Percentiles rank a stretch among this genome's conserved stretches.
Evolutionary conservation across 768 basidiomycete species (phyloP).

Genomic region (Kwoniella heveanensis): DNA sequence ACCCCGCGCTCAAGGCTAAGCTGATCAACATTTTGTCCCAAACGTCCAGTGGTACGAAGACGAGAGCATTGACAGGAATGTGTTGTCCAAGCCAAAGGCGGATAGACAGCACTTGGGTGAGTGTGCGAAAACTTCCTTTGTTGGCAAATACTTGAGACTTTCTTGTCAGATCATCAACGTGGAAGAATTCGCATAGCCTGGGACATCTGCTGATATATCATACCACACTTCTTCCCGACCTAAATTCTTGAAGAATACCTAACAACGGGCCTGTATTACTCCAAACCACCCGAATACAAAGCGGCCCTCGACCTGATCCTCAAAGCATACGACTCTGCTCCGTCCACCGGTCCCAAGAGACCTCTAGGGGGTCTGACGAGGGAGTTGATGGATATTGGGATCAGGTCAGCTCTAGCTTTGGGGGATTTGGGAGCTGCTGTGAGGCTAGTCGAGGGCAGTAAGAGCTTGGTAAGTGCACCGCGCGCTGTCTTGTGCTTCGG

Average conservation of each 20-base stretch:
- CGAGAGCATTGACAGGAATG: conserved; percentile 12
- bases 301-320: conserved; percentile 29
- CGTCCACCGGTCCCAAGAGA: conserved; percentile 11
- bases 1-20: no score
- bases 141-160: no score
- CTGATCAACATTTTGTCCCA: no score
- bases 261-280: conserved; percentile 33
- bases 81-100: conserved; percentile 15
- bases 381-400: conserved; percentile 41
- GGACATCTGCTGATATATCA: no score
- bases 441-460: conserved; percentile 23
- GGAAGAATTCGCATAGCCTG: no score
- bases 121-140: no score
- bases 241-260: no score
- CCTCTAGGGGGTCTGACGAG: conserved; percentile 25
- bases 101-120: conserved; percentile 38
- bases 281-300: conserved; percentile 24
- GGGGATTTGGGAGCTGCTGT: conserved; percentile 23
- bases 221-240: no score
- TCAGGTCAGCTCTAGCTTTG: conserved; percentile 22
- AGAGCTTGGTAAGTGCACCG: conserved; percentile 21
- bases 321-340: conserved; percentile 11
- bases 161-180: background rate
- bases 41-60: conserved; percentile 16
- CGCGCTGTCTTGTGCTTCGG: background rate